A percentile compares a stretch with the other conserved stretches of the same genome.
Evolutionary conservation across 202 grass and related monocot species (phyloP).

Genomic region (Saccharum hybrid): DNA sequence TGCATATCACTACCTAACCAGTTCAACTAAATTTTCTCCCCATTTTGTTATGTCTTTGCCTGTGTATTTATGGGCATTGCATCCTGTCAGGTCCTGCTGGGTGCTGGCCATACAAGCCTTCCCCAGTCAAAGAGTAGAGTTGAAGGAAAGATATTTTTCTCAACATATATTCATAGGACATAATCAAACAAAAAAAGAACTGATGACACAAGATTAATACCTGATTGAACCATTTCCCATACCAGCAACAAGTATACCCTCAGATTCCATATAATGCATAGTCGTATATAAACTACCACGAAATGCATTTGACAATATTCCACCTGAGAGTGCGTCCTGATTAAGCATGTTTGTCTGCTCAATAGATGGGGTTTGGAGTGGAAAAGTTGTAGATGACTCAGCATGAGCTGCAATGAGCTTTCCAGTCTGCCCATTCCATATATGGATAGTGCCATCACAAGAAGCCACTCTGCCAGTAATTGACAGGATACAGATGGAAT

Average conservation of each 20-base stretch:
- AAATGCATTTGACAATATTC: constrained; percentile 87
- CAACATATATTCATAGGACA: constrained; percentile 2
- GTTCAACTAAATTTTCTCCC: constrained; percentile 17
- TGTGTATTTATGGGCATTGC: too few species aligned
- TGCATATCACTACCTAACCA: constrained; percentile 4
- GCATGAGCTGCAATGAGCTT: constrained; percentile 82
- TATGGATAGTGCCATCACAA: constrained; percentile 95
- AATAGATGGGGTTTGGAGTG: constrained; percentile 54
- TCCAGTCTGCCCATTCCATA: constrained; percentile 91
- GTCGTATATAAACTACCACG: constrained; percentile 88
- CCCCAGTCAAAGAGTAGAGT: neutral
- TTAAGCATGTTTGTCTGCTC: constrained; percentile 93
- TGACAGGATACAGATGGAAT: constrained; percentile 74
- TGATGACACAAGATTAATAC: constrained; percentile 49
- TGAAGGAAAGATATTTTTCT: constrained; percentile 22
- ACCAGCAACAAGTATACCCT: constrained; percentile 85
- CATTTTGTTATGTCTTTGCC: neutral
- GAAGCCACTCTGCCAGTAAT: constrained; percentile 79
- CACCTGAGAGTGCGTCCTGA: constrained; percentile 74
- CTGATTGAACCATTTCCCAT: constrained; percentile 95
- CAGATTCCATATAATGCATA: constrained; percentile 75
- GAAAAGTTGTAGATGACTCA: constrained; percentile 67
- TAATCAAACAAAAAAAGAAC: constrained; percentile 20
- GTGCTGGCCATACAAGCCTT: constrained; percentile 11
- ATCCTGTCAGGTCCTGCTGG: neutral